Conservation (phyloP, 768 basidiomycete genomes). For the Tricholoma bakamatsutake region DNA sequence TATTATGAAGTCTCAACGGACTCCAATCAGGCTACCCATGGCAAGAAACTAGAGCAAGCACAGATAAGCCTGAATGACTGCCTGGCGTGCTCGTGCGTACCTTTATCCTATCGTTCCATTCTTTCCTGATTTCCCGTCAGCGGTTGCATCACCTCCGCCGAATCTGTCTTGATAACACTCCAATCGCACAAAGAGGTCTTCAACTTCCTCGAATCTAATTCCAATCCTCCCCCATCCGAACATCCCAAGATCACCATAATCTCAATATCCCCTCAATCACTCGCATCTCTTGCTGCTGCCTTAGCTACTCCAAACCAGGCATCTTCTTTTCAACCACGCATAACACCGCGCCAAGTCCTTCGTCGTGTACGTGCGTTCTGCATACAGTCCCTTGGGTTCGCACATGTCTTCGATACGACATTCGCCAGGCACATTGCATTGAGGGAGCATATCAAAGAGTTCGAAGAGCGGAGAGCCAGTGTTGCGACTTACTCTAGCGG, state of each 20-base stretch:
- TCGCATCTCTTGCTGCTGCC: constrained; percentile 75
- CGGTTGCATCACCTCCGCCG: constrained; percentile 97
- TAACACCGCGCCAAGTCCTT: constrained; percentile 56
- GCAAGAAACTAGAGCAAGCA: constrained; percentile 80
- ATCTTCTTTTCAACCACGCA: constrained; percentile 36
- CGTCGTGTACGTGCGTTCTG: constrained; percentile 70
- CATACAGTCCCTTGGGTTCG: constrained; percentile 61
- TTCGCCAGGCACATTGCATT: constrained; percentile 87
- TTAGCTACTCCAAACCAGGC: constrained; percentile 44
- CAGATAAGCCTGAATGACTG: constrained; percentile 97
- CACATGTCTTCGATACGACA: constrained; percentile 89
- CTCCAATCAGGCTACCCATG: constrained; percentile 14
- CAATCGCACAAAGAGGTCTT: constrained; percentile 95
- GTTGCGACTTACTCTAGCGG: constrained; percentile 11
- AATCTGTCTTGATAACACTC: constrained; percentile 92
- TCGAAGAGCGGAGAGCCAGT: constrained; percentile 57
- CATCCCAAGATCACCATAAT: constrained; percentile 59
- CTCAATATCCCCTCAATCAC: constrained; percentile 85
- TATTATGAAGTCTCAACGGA: constrained; percentile 77
- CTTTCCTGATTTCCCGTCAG: constrained; percentile 31
- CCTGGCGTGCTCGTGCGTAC: constrained; percentile 87
- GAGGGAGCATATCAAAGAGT: constrained; percentile 77
- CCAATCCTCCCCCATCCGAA: constrained; percentile 15
- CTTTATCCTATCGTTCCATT: neutral
- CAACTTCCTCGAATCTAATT: constrained; percentile 61